Evolutionary conservation across 2,329 filamentous ascomycete genomes (phyloP), one percentile per base, ranked within the genome.

Genomic region (Scedosporium boydii): DNA sequence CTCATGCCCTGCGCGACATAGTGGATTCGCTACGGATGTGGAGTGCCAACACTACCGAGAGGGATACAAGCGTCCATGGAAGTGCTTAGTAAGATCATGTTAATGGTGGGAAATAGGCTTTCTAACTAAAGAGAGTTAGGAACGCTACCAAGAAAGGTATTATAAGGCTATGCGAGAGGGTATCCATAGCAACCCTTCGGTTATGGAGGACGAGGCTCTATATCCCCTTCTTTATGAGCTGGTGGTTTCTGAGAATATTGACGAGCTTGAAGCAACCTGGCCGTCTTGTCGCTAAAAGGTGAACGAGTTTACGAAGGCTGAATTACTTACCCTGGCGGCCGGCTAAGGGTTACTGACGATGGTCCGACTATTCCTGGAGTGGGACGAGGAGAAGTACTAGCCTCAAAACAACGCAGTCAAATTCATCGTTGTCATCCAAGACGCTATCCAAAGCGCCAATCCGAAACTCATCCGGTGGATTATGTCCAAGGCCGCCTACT

Each of bases 41-140:
- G 57, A 59, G 6, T 44, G 57, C 34, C 2, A 7, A 3, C 6
- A 3, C 6, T 34, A 59, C 29, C 42, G 18, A 34, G 21, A 23
- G 29, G 14, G 59, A 41, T 62, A 65, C 44, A 42, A 44, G 12
- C 57, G 61, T 1, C 67, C 64, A 18, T 70, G 67, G 67, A 70
- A 67, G 59, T 70, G 69, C 60, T 48, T 38, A 21, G 58, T 66
- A 16, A 18, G 59, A 10, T 46, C 34, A 10, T 70, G 68, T 60
- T 62, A 66, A 57, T 70, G 64, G 18, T 57, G 60, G 2, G 27
- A 66, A 9, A 62, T 62, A 7, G 68, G 68, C 16, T 70, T 69
- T 62, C 26, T 68, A 6, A 66, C 69, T 2, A 58, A 14, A 21
- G 29, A 23, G 10, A 3, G 16, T 34, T 3, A 44, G 29, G 57